These are phyloP conservation scores for Piper betle DNA, from an alignment of 164 flowering plant genomes.

Conservation along the genomic window DNA sequence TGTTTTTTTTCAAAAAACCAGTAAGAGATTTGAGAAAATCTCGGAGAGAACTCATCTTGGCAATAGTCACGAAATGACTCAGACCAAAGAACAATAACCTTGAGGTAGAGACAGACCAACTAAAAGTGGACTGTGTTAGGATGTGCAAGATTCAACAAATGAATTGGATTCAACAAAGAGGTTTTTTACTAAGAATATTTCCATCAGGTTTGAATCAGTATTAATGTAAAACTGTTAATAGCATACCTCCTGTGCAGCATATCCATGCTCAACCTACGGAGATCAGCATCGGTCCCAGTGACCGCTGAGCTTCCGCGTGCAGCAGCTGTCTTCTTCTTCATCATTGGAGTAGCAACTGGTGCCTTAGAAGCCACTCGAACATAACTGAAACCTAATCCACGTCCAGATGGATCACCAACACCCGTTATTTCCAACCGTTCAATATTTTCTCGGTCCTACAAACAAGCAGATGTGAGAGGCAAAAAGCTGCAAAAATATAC, in stretches of 20 bases:
- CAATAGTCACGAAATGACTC: too few species aligned
- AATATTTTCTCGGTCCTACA: slow-evolving; percentile 85
- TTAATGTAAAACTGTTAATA: neutral
- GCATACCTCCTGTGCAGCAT: slow-evolving; percentile 85
- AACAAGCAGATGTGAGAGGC: neutral
- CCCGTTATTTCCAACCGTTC: slow-evolving; percentile 97
- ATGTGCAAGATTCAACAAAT: too few species aligned
- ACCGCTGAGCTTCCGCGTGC: slow-evolving; percentile 61
- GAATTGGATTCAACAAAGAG: too few species aligned
- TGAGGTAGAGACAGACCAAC: too few species aligned
- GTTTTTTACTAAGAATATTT: neutral
- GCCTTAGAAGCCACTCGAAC: slow-evolving; percentile 83
- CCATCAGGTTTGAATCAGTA: neutral
- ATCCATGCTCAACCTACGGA: slow-evolving; percentile 98
- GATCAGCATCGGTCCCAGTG: slow-evolving; percentile 99
- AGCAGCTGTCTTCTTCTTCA: slow-evolving; percentile 63
- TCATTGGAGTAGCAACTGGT: slow-evolving; percentile 50
- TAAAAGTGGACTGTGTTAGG: too few species aligned
- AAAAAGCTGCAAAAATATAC: neutral
- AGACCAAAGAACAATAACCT: too few species aligned
- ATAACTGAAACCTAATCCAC: slow-evolving; percentile 96
- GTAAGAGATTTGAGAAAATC: too few species aligned
- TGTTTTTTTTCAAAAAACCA: too few species aligned
- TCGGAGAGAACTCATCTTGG: too few species aligned
- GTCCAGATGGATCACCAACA: slow-evolving; percentile 98